A percentile compares a stretch with the other conserved stretches of the same genome.
phyloP scores from a whole-genome alignment of 768 basidiomycete genomes.

The Pleurotus djamor region DNA sequence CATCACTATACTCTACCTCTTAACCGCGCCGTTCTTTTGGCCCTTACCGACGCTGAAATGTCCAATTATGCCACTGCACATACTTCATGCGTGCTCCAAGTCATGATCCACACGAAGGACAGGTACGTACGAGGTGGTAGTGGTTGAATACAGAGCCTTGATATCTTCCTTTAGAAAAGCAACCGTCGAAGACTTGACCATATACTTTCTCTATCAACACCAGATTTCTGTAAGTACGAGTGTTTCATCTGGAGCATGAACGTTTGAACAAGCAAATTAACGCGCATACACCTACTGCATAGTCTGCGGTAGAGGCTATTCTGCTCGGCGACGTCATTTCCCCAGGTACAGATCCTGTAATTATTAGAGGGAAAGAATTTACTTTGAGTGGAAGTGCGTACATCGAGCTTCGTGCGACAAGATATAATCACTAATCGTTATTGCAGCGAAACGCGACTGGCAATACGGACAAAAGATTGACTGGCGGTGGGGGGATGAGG shows the following conservation, averaged over 20 bases:
- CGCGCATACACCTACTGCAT: neutral
- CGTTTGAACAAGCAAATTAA: neutral
- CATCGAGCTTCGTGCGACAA: too few relatives aligned
- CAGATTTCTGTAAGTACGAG: slow-evolving; percentile 31
- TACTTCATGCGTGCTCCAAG: slow-evolving; percentile 24
- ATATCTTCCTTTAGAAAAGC: slow-evolving; percentile 10
- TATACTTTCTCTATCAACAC: slow-evolving; percentile 25
- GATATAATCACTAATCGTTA: neutral
- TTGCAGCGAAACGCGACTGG: neutral
- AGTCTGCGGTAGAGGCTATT: slow-evolving; percentile 32
- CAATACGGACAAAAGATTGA: neutral
- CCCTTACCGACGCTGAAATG: slow-evolving; percentile 21
- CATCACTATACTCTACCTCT: slow-evolving; percentile 26
- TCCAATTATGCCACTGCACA: neutral
- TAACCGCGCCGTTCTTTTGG: slow-evolving; percentile 28
- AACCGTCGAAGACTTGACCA: slow-evolving; percentile 19
- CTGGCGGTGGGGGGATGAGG: neutral
- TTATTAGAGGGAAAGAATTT: too few relatives aligned
- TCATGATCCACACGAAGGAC: slow-evolving; percentile 29
- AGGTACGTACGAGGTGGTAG: neutral
- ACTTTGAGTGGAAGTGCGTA: too few relatives aligned
- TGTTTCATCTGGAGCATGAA: neutral
- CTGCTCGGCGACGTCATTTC: slow-evolving; percentile 23
- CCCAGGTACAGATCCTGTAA: too few relatives aligned
- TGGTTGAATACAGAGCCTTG: neutral